Base-by-base conservation (phyloP, 192 early-diverging fungal genomes). In the Backusella tarrabulga region DNA sequence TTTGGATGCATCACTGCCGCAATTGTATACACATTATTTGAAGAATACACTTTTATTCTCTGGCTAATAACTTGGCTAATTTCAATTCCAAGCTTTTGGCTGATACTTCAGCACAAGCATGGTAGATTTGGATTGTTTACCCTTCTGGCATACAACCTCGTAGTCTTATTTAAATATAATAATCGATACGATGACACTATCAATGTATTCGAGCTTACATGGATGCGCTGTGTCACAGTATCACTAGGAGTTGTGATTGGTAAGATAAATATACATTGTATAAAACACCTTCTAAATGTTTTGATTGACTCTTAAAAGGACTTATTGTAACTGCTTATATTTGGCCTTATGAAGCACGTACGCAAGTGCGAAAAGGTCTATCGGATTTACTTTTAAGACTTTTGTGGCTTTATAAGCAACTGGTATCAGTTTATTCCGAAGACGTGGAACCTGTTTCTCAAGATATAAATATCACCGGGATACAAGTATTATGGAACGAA, bases 271-370 rank as follows among this genome's bases (percentile, higher is more conserved):
- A 63, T 63, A 3, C 2, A 12, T 12, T 63, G 23, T 14, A 63
- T 63, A 0, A 63, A 11, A 9, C 11, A 29, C 11, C 9, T 63
- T 29, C 56, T 63, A 63, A 29, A 26, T 63, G 2, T 32, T 32
- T 32, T 32, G 32, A 32, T 63, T 29, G 56, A 14, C 3, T 63
- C 9, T 26, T 63, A 29, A 26, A 26, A 63, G 56, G 56, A 4
- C 83, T 44, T 1, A 38, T 72, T 15, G 87, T 89, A 1, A 93
- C 92, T 0, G 81, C 86, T 74, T 94, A 91, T 80, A 81, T 93
- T 38, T 95, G 94, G 94, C 94, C 94, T 0, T 94, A 90, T 56
- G 92, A 93, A 76, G 94, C 94, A 0, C 88, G 94, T 32, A 89
- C 88, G 29, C 90, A 92, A 32, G 83, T 95, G 29, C 88, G 94